These are phyloP conservation scores for Fraxinus nigra DNA, from an alignment of 305 asterid genomes.

Conservation along the genomic window DNA sequence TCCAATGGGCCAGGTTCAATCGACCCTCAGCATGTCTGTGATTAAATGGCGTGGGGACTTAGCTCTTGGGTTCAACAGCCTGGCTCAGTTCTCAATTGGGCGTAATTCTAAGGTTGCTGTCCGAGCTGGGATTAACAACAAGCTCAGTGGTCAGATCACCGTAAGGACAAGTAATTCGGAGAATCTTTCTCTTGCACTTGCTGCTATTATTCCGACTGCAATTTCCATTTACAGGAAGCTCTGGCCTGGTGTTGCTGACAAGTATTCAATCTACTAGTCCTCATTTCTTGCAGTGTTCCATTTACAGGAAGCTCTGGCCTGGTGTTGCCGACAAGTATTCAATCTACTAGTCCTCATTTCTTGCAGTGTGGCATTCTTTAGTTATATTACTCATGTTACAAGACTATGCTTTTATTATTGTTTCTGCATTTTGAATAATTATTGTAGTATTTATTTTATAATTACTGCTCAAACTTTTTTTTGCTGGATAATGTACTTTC, in stretches of 20 bases:
- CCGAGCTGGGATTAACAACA: conserved; percentile 86
- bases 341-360: conserved; percentile 47
- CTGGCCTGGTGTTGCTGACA: conserved; percentile 52
- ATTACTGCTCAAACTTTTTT: not conserved
- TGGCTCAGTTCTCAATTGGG: conserved; percentile 68
- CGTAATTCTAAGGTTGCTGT: conserved; percentile 80
- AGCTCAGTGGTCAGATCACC: conserved; percentile 80
- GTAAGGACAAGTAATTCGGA: conserved; percentile 92
- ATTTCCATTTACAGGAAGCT: conserved; percentile 74
- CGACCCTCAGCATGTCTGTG: conserved; percentile 66
- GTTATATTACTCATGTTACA: conserved; percentile 19
- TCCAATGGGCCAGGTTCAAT: conserved; percentile 89
- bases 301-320: conserved; percentile 71
- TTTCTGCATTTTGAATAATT: conserved; percentile 22
- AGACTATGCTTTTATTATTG: conserved; percentile 26
- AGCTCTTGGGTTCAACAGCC: conserved; percentile 69
- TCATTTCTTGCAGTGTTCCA: conserved; percentile 30
- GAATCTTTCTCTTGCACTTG: conserved; percentile 76
- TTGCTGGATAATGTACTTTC: conserved; percentile 7
- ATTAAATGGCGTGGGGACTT: conserved; percentile 91
- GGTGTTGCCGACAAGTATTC: conserved; percentile 53
- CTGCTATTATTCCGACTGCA: conserved; percentile 65
- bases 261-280: conserved; percentile 61
- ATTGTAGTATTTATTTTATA: conserved; percentile 13
- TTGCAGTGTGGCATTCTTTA: conserved; percentile 26